Evolutionary conservation across 2,329 filamentous ascomycete species (phyloP), one percentile per base, ranked within the genome.

Genomic region (Ophiostoma ulmi): DNA sequence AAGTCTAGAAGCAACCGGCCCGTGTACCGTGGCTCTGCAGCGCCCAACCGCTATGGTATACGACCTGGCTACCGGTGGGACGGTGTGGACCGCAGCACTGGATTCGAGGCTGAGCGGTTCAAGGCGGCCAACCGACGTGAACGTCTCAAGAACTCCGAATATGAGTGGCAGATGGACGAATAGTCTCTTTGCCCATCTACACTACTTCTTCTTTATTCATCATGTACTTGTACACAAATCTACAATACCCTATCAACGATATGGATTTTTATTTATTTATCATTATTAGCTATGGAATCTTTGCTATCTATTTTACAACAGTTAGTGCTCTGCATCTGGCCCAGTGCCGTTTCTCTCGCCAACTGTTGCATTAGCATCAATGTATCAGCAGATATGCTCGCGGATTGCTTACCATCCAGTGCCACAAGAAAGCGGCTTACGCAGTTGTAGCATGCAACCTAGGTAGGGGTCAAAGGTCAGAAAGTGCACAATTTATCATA

Each of bases 41-140:
- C 91, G 76, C 95, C 95, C 64, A 99, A 99, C 83, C 86, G 95
- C 26, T 98, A 98, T 81, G 92, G 92, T 0, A 98, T 99, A 73
- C 85, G 90, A 72, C 95, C 95, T 0, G 96, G 95, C 0, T 93
- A 97, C 81, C 85, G 92, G 74, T 99, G 95, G 95, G 95, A 99
- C 83, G 95, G 96, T 6, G 95, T 99, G 22, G 95, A 99, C 83
- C 85, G 95, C 74, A 86, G 92, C 26, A 99, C 93, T 80, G 94
- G 94, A 0, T 98, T 97, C 78, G 95, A 99, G 82, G 91, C 88
- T 73, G 90, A 97, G 78, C 91, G 94, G 81, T 98, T 98, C 81
- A 93, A 91, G 78, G 92, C 93, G 1, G 83, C 94, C 74, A 97
- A 97, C 79, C 84, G 88, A 75, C 87, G 87, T 75, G 88, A 89